phyloP scores from a whole-genome alignment of 2,329 filamentous ascomycete species.

The Phyllosticta citribraziliensis region DNA sequence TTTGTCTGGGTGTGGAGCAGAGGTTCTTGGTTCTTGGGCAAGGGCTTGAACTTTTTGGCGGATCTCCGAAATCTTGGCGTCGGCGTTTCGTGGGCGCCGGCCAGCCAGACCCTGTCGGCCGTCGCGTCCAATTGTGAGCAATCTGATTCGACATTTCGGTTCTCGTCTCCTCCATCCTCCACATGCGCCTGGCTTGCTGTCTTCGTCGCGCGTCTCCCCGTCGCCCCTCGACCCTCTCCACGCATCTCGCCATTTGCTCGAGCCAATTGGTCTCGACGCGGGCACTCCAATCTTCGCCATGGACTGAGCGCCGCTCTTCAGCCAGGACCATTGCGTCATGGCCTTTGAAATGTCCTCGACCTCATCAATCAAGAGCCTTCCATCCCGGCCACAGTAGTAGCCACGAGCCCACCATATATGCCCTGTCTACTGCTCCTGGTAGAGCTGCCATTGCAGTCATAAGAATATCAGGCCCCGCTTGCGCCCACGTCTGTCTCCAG shows the following conservation, averaged over 20 bases:
- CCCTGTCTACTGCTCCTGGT: conserved; percentile 76
- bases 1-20: not conserved
- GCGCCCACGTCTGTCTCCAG: conserved; percentile 46
- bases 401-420: conserved; percentile 63
- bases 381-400: not conserved
- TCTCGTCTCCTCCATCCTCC: not conserved
- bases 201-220: not conserved
- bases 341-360: not conserved
- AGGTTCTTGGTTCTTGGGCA: not conserved
- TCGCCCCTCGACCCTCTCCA: not conserved
- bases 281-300: not conserved
- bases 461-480: conserved; percentile 72
- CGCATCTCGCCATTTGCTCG: not conserved
- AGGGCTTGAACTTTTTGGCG: not conserved
- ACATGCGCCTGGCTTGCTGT: not conserved
- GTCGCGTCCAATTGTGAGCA: not conserved
- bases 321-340: not conserved
- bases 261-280: not conserved
- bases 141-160: not conserved
- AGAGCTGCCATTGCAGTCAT: conserved; percentile 86
- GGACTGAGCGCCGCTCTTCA: not conserved
- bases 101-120: not conserved
- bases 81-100: not conserved
- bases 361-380: not conserved
- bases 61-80: not conserved